Conservation (phyloP, 345 rosid species). For the Syzygium aromaticum region DNA sequence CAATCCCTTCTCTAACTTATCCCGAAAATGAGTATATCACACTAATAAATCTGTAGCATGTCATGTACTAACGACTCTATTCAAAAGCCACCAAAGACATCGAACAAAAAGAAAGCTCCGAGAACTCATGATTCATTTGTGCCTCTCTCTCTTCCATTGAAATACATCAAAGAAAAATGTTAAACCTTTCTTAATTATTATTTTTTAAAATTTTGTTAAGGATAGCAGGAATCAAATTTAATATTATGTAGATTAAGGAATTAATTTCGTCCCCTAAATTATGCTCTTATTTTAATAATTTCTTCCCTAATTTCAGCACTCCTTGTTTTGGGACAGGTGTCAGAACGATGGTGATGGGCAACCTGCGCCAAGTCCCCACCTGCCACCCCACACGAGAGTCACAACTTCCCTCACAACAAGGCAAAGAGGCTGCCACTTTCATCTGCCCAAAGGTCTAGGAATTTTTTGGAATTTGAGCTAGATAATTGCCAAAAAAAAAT, state of each 20-base stretch:
- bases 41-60: background rate
- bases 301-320: background rate
- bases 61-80: background rate
- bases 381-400: background rate
- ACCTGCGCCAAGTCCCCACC: background rate
- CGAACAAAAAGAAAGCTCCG: background rate
- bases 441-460: background rate
- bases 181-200: background rate
- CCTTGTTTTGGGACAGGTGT: background rate
- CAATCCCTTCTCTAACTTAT: background rate
- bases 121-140: background rate
- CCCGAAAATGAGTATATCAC: background rate
- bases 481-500: background rate
- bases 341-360: background rate
- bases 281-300: background rate
- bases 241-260: background rate
- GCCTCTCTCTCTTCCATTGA: background rate
- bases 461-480: conserved; percentile 7
- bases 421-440: conserved; percentile 9
- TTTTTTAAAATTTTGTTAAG: background rate
- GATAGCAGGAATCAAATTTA: background rate
- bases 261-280: background rate
- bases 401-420: conserved; percentile 17
- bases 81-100: background rate
- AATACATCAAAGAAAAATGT: background rate